These are phyloP conservation scores for Lolium perenne DNA, from an alignment of 176 grass and related monocot genomes.

Conservation along the genomic window DNA sequence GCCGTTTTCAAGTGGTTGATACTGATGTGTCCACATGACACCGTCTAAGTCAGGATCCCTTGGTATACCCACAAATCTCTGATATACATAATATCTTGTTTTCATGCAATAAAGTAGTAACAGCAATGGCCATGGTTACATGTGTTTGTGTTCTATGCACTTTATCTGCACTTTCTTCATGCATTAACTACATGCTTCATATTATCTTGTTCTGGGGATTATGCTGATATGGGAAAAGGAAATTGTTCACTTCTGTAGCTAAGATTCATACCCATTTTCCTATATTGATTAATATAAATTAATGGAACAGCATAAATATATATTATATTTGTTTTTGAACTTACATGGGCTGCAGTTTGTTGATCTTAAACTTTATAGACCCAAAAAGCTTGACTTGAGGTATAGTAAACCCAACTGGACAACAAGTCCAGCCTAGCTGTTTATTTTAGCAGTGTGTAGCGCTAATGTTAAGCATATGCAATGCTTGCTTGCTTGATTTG, in stretches of 20 bases:
- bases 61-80: not conserved
- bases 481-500: constrained; percentile 25
- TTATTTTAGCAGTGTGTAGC: not conserved
- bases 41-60: not conserved
- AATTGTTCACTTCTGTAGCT: not conserved
- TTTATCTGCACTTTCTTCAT: not conserved
- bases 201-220: not conserved
- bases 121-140: not conserved
- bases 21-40: not conserved
- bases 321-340: not conserved
- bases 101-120: not conserved
- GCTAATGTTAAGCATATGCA: not conserved
- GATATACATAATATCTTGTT: not conserved
- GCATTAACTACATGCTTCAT: not conserved
- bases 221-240: not conserved
- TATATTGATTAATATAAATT: constrained; percentile 1
- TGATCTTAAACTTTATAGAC: not conserved
- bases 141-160: not conserved
- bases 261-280: not conserved
- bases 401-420: not conserved
- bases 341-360: constrained; percentile 14
- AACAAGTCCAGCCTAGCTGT: not conserved
- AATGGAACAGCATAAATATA: not conserved
- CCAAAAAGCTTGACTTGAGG: not conserved
- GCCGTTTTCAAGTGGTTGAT: not conserved